Percentiles rank a stretch among this genome's conserved stretches.
These are phyloP conservation scores for Artemisia argyi DNA, from an alignment of 129 eudicot genomes.

Conservation along the genomic window DNA sequence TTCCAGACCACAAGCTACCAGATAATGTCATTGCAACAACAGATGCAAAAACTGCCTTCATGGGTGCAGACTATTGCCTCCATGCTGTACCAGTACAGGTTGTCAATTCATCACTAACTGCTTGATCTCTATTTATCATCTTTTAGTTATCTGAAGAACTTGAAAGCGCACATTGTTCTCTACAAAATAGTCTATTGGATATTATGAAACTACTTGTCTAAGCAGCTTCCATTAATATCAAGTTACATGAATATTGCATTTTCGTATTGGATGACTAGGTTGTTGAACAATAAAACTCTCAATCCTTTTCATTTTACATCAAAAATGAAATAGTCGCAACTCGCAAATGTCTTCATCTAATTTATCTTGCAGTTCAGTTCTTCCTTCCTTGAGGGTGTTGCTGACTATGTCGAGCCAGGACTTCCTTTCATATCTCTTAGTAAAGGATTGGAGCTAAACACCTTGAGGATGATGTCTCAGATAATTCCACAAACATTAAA, in stretches of 20 bases:
- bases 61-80: slow-evolving; percentile 86
- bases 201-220: too few relatives aligned
- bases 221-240: not conserved
- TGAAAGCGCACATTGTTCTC: too few relatives aligned
- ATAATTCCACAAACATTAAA: slow-evolving; percentile 83
- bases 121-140: not conserved
- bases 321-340: slow-evolving; percentile 15
- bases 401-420: slow-evolving; percentile 80
- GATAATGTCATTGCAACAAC: slow-evolving; percentile 85
- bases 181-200: too few relatives aligned
- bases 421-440: slow-evolving; percentile 94
- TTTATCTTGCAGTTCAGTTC: slow-evolving; percentile 75
- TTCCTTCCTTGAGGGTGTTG: slow-evolving; percentile 77
- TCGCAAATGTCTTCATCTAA: slow-evolving; percentile 13
- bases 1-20: slow-evolving; percentile 84
- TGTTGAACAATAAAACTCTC: not conserved
- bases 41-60: slow-evolving; percentile 81
- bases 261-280: slow-evolving; percentile 6
- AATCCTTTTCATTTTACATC: slow-evolving; percentile 13
- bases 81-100: slow-evolving; percentile 99
- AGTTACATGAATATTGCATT: not conserved
- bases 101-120: slow-evolving; percentile 13
- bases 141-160: slow-evolving; percentile 3
- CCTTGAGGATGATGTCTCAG: slow-evolving; percentile 92
- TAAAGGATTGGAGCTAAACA: slow-evolving; percentile 90